Percentiles rank a stretch among this genome's conserved stretches.
These are phyloP conservation scores for Corynascus novoguineensis DNA, from an alignment of 495 filamentous ascomycete species.

Conservation along the genomic window DNA sequence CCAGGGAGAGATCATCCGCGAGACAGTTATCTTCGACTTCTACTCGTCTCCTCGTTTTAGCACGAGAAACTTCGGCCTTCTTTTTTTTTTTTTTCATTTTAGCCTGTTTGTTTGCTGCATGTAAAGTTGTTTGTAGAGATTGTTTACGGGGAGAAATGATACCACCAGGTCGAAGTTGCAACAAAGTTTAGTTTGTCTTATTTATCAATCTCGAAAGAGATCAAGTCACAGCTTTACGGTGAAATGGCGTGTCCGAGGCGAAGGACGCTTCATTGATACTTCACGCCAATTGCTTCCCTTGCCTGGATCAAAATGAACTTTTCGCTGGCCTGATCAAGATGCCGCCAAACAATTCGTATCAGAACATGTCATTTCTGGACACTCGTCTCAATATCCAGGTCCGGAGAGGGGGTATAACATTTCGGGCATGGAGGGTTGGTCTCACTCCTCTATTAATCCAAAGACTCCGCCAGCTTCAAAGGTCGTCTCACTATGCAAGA, in stretches of 20 bases:
- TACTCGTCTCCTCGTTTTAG: no score
- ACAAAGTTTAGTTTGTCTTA: background rate
- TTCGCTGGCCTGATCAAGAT: background rate
- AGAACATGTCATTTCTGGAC: background rate
- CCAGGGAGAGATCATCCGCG: background rate
- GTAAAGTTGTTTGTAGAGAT: background rate
- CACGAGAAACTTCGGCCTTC: background rate
- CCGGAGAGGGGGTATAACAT: background rate
- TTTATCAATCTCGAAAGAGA: background rate
- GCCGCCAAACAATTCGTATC: background rate
- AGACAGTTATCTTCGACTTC: no score
- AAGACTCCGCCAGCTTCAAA: background rate
- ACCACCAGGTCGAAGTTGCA: background rate
- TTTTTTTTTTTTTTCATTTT: background rate
- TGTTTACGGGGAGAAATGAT: background rate
- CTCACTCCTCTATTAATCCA: background rate
- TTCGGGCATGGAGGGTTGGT: background rate
- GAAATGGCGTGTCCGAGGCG: background rate
- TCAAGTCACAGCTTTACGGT: background rate
- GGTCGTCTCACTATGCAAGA: slow-evolving; percentile 4
- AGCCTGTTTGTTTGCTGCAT: background rate
- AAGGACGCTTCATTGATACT: background rate
- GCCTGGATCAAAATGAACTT: background rate
- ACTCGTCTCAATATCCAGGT: background rate
- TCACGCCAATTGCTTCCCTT: background rate